phyloP scores from a whole-genome alignment of 306 rosid genomes.

The Benincasa hispida region DNA sequence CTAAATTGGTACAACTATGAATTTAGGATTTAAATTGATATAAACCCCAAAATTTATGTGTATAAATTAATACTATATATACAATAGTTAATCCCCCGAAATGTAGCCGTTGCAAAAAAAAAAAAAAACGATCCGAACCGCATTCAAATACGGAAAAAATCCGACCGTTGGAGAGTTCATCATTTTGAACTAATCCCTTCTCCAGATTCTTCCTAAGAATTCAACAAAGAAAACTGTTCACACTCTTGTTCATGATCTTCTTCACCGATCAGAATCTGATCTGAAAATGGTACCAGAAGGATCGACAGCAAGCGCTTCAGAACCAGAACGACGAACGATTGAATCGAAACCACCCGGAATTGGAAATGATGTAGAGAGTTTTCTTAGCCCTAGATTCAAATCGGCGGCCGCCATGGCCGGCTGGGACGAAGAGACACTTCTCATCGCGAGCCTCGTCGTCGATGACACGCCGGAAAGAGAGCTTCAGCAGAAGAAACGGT shows the following conservation, averaged over 20 bases:
- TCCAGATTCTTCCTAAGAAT: not conserved
- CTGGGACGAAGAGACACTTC: slow-evolving; percentile 85
- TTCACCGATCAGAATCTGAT: not conserved
- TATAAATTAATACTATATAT: no score
- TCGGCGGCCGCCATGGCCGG: slow-evolving; percentile 92
- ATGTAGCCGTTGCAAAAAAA: not conserved
- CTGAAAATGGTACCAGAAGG: slow-evolving; percentile 38
- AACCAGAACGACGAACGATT: slow-evolving; percentile 7
- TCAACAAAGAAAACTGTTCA: not conserved
- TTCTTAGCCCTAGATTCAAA: slow-evolving; percentile 75
- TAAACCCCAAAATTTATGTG: no score
- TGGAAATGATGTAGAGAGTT: slow-evolving; percentile 11
- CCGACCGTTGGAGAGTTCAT: not conserved
- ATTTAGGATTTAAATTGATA: no score
- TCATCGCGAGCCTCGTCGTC: slow-evolving; percentile 56
- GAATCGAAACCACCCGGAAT: slow-evolving; percentile 12
- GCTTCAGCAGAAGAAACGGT: slow-evolving; percentile 35
- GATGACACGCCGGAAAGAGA: slow-evolving; percentile 80
- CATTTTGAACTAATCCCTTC: not conserved
- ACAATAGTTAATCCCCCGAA: not conserved
- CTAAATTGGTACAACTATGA: no score
- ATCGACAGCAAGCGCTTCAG: slow-evolving; percentile 18
- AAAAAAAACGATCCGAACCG: not conserved
- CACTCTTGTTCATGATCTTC: not conserved
- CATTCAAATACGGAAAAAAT: not conserved